phyloP scores from a whole-genome alignment of 73 alveolate genomes.

The Durusdinium trenchii region DNA sequence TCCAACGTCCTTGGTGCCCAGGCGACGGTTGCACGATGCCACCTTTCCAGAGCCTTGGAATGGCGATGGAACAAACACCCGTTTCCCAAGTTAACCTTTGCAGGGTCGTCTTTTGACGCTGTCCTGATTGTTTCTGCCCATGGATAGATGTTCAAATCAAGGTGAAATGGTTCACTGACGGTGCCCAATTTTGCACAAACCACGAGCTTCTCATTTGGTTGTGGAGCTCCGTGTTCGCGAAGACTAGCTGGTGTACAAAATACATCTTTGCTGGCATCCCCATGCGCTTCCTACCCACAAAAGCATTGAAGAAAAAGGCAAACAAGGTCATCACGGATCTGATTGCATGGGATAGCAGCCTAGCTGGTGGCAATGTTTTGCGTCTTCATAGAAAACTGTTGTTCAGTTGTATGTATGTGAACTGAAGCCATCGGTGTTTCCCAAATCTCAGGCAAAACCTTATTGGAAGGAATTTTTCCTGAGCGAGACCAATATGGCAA shows the following conservation, averaged over 20 bases:
- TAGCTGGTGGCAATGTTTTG: too few species aligned
- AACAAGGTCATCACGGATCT: not conserved
- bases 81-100: not conserved
- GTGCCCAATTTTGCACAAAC: constrained; percentile 1
- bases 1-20: not conserved
- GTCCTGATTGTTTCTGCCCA: too few species aligned
- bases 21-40: not conserved
- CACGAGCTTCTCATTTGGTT: constrained; percentile 22
- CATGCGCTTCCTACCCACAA: constrained; percentile 9
- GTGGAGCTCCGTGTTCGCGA: constrained; percentile 2
- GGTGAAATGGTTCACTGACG: constrained; percentile 45
- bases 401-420: too few species aligned
- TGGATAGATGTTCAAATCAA: too few species aligned
- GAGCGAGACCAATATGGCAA: not conserved
- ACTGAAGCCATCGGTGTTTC: too few species aligned
- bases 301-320: not conserved
- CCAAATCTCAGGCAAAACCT: not conserved
- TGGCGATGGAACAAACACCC: not conserved
- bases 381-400: too few species aligned
- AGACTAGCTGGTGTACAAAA: constrained; percentile 4
- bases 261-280: not conserved
- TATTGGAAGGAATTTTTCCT: not conserved
- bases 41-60: constrained; percentile 35
- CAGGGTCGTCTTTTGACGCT: not conserved
- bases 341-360: constrained; percentile 30